Base-by-base conservation (phyloP, 805 yeast genomes). In the Ogataea degrootiae region DNA sequence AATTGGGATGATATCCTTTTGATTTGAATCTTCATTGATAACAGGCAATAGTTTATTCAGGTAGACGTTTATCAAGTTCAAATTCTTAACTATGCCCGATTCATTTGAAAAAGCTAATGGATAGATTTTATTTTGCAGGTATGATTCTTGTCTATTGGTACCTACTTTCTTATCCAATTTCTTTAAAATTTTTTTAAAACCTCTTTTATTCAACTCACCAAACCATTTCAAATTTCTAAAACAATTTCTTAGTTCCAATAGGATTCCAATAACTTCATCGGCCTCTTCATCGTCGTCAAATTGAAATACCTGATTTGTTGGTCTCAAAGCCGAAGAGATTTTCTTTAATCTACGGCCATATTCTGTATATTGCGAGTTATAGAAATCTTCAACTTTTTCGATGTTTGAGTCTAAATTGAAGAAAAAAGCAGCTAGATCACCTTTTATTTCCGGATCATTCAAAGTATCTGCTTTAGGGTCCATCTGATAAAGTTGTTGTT, bases 201-300 rank as follows among this genome's bases (percentile, higher is more conserved):
- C 98, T 51, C 95, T 81, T 61, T 85, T 87, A 71, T 91, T 91
- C 58, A 91, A 78, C 61, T 92, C 97, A 22, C 95, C 95, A 64
- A 79, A 91, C 96, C 97, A 92, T 64, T 87, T 90, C 61, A 91
- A 72, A 65, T 90, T 90, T 48, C 97, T 75, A 51, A 86, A 79
- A 49, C 81, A 80, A 16, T 85, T 75, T 41, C 96, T 75, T 45
- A 89, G 71, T 63, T 90, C 97, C 21, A 89, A 71, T 36, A 91
- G 68, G 17, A 89, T 83, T 21, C 79, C 80, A 31, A 80, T 66
- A 34, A 85, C 69, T 55, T 85, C 91, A 43, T 80, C 84, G 2
- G 73, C 72, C 48, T 84, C 89, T 47, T 76, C 79, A 12, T 65
- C 69, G 44, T 76, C 80, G 31, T 57, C 56, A 38, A 60, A 53